phyloP scores from a whole-genome alignment of 805 yeast genomes.

The Cyberlindnera amylophila region DNA sequence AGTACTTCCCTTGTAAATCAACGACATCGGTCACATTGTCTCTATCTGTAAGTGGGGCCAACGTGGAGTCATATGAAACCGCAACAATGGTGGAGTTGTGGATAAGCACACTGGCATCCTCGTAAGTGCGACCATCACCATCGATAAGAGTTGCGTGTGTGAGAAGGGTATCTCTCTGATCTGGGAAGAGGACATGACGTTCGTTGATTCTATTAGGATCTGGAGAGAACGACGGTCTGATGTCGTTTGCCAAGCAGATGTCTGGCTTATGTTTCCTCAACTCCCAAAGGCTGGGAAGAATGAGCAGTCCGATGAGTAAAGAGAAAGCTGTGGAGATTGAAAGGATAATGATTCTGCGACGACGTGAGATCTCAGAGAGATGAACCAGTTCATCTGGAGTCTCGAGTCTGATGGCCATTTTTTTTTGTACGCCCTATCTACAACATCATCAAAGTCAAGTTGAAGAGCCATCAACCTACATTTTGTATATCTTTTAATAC shows the following conservation, averaged over 20 bases:
- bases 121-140: conserved; percentile 5
- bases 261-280: conserved; percentile 1
- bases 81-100: conserved; percentile 6
- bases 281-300: too few relatives aligned
- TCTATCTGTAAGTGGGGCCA: background rate
- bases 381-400: background rate
- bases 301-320: background rate
- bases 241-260: background rate
- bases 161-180: conserved; percentile 1
- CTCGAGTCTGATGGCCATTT: conserved; percentile 5
- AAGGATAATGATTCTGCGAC: background rate
- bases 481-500: too few relatives aligned
- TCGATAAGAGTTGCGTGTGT: conserved; percentile 7
- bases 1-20: conserved; percentile 5
- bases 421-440: background rate
- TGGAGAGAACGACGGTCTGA: conserved; percentile 2
- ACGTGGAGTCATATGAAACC: background rate
- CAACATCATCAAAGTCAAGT: too few relatives aligned
- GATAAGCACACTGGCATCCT: conserved; percentile 1
- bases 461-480: too few relatives aligned
- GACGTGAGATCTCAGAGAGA: background rate
- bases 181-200: conserved; percentile 3
- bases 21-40: conserved; percentile 1
- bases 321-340: background rate
- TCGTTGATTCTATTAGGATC: conserved; percentile 5